Conservation (phyloP, 257 asterid species). For the Nicotiana paniculata region DNA sequence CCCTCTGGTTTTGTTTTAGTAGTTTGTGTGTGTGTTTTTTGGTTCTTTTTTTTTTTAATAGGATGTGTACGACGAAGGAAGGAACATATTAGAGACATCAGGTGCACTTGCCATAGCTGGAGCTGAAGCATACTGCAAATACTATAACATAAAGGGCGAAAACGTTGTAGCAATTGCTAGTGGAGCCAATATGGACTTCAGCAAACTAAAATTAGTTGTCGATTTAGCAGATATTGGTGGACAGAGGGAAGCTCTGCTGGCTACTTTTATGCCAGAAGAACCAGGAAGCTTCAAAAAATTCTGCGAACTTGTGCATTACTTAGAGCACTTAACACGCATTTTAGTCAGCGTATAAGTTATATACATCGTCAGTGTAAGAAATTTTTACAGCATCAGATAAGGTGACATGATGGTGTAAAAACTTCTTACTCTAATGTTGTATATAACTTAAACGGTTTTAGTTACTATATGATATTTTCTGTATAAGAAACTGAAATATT, state of each 20-base stretch:
- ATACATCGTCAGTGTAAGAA: too few relatives aligned
- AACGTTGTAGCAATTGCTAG: constrained; percentile 83
- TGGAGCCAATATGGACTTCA: constrained; percentile 94
- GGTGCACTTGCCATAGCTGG: constrained; percentile 96
- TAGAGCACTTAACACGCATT: not conserved
- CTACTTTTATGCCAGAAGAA: constrained; percentile 75
- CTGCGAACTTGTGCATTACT: constrained; percentile 46
- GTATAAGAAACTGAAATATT: not conserved
- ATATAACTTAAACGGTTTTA: not conserved
- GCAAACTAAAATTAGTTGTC: constrained; percentile 70
- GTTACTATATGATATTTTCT: not conserved
- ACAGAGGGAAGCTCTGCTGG: constrained; percentile 66
- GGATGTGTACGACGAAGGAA: constrained; percentile 93
- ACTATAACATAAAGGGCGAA: constrained; percentile 56
- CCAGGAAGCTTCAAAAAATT: constrained; percentile 62
- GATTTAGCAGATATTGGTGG: constrained; percentile 84
- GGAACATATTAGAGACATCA: constrained; percentile 88
- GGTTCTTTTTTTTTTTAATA: constrained; percentile 9
- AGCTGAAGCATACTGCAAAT: constrained; percentile 84
- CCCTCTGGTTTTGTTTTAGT: too few relatives aligned
- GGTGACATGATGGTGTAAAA: too few relatives aligned
- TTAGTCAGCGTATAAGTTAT: not conserved
- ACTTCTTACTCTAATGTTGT: too few relatives aligned
- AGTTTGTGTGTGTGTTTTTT: too few relatives aligned
- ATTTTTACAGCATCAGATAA: too few relatives aligned